phyloP scores from a whole-genome alignment of 495 filamentous ascomycete genomes.

The Staphylotrichum tortipilum region DNA sequence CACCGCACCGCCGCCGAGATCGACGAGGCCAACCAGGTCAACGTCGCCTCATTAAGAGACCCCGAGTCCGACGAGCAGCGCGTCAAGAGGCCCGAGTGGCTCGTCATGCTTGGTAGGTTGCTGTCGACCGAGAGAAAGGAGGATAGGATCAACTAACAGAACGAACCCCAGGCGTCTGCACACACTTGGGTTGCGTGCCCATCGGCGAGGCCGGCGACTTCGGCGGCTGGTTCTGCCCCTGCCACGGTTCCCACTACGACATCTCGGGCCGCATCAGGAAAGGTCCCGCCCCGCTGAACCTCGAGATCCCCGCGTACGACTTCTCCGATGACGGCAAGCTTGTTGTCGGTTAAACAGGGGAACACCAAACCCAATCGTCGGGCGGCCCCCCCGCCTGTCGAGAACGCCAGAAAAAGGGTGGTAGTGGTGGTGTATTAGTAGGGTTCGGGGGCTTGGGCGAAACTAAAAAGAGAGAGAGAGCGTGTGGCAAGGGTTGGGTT shows the following conservation, averaged over 20 bases:
- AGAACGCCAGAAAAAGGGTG: neutral
- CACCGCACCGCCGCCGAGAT: conserved; percentile 89
- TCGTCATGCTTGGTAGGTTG: conserved; percentile 88
- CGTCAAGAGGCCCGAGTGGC: conserved; percentile 96
- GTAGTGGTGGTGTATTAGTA: conserved; percentile 16
- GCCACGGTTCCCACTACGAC: conserved; percentile 99
- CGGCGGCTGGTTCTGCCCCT: conserved; percentile 99
- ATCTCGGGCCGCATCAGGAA: conserved; percentile 94
- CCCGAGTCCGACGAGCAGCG: conserved; percentile 85
- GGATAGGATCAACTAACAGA: conserved; percentile 10
- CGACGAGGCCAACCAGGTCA: conserved; percentile 68
- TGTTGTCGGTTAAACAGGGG: conserved; percentile 60
- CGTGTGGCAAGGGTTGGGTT: too few relatives aligned
- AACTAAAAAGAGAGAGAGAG: conserved; percentile 11
- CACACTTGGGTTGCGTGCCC: conserved; percentile 95
- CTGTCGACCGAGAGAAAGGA: neutral
- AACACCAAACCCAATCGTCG: neutral
- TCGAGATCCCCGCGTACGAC: conserved; percentile 86
- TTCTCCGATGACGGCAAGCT: conserved; percentile 74
- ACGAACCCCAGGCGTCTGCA: conserved; percentile 74
- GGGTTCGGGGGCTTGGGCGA: conserved; percentile 7
- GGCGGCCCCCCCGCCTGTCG: too few relatives aligned
- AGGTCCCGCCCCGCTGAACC: conserved; percentile 92
- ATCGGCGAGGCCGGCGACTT: conserved; percentile 98
- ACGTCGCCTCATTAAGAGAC: conserved; percentile 75